phyloP scores from a whole-genome alignment of 192 early-diverging fungal species.

The Umbelopsis vinacea region DNA sequence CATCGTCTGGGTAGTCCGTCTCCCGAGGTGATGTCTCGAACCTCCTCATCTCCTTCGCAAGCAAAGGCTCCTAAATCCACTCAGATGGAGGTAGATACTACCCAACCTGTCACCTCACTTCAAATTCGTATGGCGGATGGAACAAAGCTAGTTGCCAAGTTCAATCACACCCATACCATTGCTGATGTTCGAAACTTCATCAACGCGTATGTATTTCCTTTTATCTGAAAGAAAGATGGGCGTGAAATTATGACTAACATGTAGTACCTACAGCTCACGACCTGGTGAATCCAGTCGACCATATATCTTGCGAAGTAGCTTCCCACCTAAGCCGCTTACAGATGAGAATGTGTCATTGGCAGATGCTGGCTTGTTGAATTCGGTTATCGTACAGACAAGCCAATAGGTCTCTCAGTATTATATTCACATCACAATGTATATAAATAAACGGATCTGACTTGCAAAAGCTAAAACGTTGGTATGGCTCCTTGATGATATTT shows the following conservation, averaged over 20 bases:
- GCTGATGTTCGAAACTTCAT: constrained; percentile 83
- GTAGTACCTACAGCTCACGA: constrained; percentile 46
- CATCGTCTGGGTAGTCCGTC: constrained; percentile 74
- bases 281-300: constrained; percentile 61
- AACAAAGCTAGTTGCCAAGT: constrained; percentile 83
- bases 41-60: constrained; percentile 34
- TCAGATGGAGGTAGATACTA: constrained; percentile 68
- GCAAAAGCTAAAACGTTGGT: too few species aligned
- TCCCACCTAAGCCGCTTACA: constrained; percentile 81
- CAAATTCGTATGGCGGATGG: constrained; percentile 94
- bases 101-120: constrained; percentile 81
- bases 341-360: constrained; percentile 74
- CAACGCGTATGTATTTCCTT: constrained; percentile 52
- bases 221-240: neutral
- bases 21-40: constrained; percentile 38
- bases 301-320: constrained; percentile 83
- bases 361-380: constrained; percentile 85
- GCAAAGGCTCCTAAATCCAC: constrained; percentile 34
- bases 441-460: constrained; percentile 5
- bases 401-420: constrained; percentile 21
- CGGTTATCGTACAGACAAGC: constrained; percentile 78
- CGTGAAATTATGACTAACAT: neutral
- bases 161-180: constrained; percentile 91
- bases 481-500: too few species aligned
- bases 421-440: neutral